These are phyloP conservation scores for Penicillium pulvis DNA, from an alignment of 495 filamentous ascomycete genomes.

Conservation along the genomic window DNA sequence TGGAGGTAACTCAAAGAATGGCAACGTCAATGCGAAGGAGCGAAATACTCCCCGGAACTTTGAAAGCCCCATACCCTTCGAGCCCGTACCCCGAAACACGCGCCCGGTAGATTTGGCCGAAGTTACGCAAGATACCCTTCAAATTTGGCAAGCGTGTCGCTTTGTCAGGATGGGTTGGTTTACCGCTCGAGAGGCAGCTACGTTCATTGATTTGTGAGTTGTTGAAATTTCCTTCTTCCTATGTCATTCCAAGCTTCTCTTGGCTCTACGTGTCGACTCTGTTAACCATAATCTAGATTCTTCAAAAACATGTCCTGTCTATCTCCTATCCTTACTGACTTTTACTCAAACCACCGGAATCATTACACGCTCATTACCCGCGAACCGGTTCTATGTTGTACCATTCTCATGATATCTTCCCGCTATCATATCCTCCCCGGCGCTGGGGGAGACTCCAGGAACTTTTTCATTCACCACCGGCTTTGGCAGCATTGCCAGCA, in stretches of 20 bases:
- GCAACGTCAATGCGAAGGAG: conserved; percentile 13
- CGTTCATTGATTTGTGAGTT: conserved; percentile 55
- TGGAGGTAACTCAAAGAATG: conserved; percentile 13
- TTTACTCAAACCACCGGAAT: conserved; percentile 49
- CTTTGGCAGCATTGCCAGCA: conserved; percentile 58
- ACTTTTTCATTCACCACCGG: conserved; percentile 57
- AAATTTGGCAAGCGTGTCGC: conserved; percentile 51
- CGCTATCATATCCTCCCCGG: conserved; percentile 55
- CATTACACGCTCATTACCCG: conserved; percentile 48
- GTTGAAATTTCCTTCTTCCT: background rate
- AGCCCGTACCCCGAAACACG: conserved; percentile 22
- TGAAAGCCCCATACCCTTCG: conserved; percentile 25
- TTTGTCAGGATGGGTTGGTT: conserved; percentile 59
- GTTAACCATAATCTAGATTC: conserved; percentile 48
- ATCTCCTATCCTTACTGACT: conserved; percentile 55
- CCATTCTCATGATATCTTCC: conserved; percentile 57
- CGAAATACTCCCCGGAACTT: conserved; percentile 18
- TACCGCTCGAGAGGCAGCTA: conserved; percentile 52
- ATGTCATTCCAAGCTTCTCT: background rate
- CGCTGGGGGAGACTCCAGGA: conserved; percentile 51
- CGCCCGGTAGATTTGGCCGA: conserved; percentile 36
- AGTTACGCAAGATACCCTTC: conserved; percentile 36
- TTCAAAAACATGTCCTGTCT: conserved; percentile 55
- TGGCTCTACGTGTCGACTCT: background rate
- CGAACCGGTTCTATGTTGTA: conserved; percentile 52